Percentiles rank a stretch among this genome's conserved stretches.
Evolutionary conservation across 2,329 filamentous ascomycete genomes (phyloP).

Genomic region (Penicillium vulpinum): DNA sequence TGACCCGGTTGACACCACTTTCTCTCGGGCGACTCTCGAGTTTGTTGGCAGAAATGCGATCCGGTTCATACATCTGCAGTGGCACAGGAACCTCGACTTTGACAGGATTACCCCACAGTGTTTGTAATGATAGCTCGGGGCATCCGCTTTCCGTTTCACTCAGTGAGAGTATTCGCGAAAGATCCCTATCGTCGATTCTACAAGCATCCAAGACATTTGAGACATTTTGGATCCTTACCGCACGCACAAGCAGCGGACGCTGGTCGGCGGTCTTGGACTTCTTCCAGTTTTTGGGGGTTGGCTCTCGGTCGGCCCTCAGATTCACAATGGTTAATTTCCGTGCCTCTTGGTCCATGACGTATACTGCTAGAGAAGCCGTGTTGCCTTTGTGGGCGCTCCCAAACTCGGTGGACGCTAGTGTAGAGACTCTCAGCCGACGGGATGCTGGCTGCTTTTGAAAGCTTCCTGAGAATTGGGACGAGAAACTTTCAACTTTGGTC

Average conservation of each 20-base stretch:
- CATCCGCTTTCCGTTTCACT: slow-evolving; percentile 65
- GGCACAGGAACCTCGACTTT: slow-evolving; percentile 62
- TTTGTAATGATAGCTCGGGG: slow-evolving; percentile 69
- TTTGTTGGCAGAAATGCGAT: slow-evolving; percentile 59
- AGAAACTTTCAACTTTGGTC: slow-evolving; percentile 67
- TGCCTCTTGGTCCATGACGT: slow-evolving; percentile 68
- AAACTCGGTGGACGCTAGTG: slow-evolving; percentile 54
- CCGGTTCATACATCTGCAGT: slow-evolving; percentile 60
- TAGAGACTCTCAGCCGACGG: slow-evolving; percentile 56
- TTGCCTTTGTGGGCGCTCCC: slow-evolving; percentile 33
- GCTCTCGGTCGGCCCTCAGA: slow-evolving; percentile 55
- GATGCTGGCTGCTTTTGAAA: slow-evolving; percentile 29
- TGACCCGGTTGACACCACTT: slow-evolving; percentile 47
- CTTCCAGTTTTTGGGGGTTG: slow-evolving; percentile 28
- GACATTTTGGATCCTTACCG: slow-evolving; percentile 56
- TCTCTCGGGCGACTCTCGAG: slow-evolving; percentile 56
- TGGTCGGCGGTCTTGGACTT: slow-evolving; percentile 28
- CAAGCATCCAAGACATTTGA: slow-evolving; percentile 72
- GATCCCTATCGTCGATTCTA: slow-evolving; percentile 65
- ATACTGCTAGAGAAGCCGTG: slow-evolving; percentile 49
- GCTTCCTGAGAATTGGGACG: slow-evolving; percentile 51
- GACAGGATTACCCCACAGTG: slow-evolving; percentile 72
- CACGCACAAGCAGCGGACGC: slow-evolving; percentile 35
- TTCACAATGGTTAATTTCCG: slow-evolving; percentile 68
- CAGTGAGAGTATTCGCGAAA: slow-evolving; percentile 69